Conservation (phyloP, 1,284 basidiomycete species). For the Omphalotus olearius region DNA sequence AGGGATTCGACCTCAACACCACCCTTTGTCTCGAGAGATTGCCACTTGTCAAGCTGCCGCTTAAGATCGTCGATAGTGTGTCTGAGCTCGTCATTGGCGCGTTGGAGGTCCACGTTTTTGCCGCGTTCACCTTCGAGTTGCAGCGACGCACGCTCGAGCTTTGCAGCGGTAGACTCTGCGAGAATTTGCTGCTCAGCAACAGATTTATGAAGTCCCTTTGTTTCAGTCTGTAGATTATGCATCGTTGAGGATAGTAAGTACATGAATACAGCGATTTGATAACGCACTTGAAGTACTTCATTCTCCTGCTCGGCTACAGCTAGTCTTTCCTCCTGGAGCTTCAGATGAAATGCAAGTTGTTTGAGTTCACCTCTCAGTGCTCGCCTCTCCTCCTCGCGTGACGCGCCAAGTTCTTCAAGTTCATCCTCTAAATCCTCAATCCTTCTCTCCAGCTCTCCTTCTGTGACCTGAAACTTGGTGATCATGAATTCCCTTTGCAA, state of each 20-base stretch:
- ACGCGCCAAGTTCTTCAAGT: conserved; percentile 20
- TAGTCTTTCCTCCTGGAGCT: conserved; percentile 33
- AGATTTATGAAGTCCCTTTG: conserved; percentile 39
- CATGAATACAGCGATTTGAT: background rate
- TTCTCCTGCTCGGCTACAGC: conserved; percentile 34
- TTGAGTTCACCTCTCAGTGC: conserved; percentile 16
- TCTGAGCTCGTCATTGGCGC: conserved; percentile 51
- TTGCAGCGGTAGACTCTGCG: conserved; percentile 40
- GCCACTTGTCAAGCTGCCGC: conserved; percentile 65
- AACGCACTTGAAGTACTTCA: conserved; percentile 39
- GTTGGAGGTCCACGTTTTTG: conserved; percentile 50
- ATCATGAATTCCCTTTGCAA: conserved; percentile 62
- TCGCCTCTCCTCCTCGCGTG: conserved; percentile 27
- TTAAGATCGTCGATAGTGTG: conserved; percentile 50
- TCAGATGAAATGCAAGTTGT: conserved; percentile 31
- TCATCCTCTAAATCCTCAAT: conserved; percentile 41
- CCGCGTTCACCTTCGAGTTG: conserved; percentile 53
- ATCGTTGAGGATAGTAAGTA: conserved; percentile 1
- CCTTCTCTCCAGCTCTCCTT: conserved; percentile 51
- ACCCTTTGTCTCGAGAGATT: conserved; percentile 59
- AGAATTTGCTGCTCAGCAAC: conserved; percentile 44
- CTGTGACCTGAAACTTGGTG: conserved; percentile 56
- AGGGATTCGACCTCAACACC: conserved; percentile 51
- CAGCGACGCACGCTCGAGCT: conserved; percentile 52
- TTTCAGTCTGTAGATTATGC: conserved; percentile 32